Evolutionary conservation across 176 grass and related monocot species (phyloP).

Genomic region (Lolium perenne): DNA sequence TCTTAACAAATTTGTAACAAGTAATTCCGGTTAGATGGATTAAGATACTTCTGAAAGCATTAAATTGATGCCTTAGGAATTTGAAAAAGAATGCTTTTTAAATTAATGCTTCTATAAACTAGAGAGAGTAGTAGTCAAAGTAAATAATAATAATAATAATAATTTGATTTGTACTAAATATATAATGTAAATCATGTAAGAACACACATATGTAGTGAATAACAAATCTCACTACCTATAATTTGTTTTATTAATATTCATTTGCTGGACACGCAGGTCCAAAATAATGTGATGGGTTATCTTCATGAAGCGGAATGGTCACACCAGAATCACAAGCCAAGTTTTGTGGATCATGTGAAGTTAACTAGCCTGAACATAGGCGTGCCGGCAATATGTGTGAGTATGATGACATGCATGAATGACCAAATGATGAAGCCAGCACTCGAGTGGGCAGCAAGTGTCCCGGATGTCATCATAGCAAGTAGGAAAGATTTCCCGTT

Average conservation of each 20-base stretch:
- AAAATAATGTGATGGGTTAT: slow-evolving; percentile 7
- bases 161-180: too few relatives aligned
- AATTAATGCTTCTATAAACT: too few relatives aligned
- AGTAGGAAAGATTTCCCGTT: background rate
- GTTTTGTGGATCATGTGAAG: slow-evolving; percentile 35
- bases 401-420: slow-evolving; percentile 41
- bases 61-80: too few relatives aligned
- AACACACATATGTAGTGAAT: background rate
- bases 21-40: too few relatives aligned
- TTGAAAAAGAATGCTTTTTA: too few relatives aligned
- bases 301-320: slow-evolving; percentile 53
- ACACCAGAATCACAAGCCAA: slow-evolving; percentile 11
- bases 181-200: too few relatives aligned
- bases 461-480: background rate
- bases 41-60: too few relatives aligned
- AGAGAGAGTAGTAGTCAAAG: too few relatives aligned
- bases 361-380: background rate
- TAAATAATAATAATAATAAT: too few relatives aligned
- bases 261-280: slow-evolving; percentile 5
- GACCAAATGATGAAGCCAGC: slow-evolving; percentile 36
- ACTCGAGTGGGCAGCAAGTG: slow-evolving; percentile 41
- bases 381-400: background rate
- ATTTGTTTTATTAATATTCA: background rate
- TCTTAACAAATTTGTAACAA: too few relatives aligned
- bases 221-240: background rate